Conservation (phyloP, 305 asterid genomes). For the Solanum hybrid region DNA sequence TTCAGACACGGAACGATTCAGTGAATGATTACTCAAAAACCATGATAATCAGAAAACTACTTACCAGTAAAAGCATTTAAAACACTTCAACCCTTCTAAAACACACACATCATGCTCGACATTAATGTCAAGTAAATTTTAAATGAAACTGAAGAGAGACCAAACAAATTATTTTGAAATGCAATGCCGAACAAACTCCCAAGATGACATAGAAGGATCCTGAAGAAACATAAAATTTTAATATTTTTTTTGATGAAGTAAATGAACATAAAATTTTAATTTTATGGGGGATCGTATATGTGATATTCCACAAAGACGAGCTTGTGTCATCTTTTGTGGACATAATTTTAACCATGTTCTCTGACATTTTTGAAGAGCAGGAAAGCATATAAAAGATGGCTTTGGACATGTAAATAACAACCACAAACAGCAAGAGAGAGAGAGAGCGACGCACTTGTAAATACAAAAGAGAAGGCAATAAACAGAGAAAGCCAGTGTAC, state of each 20-base stretch:
- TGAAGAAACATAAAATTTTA: neutral
- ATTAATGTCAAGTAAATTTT: neutral
- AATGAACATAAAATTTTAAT: neutral
- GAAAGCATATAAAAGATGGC: neutral
- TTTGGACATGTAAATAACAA: neutral
- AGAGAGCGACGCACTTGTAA: neutral
- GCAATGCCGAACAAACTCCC: neutral
- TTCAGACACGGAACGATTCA: neutral
- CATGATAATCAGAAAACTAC: neutral
- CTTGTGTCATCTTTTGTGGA: neutral
- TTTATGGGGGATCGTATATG: neutral
- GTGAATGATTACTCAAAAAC: neutral
- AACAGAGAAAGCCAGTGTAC: neutral
- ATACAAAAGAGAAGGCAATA: neutral
- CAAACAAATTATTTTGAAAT: neutral
- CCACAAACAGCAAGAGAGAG: neutral
- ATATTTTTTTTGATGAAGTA: neutral
- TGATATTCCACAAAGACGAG: neutral
- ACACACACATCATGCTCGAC: neutral
- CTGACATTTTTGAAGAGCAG: neutral
- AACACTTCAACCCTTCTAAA: neutral
- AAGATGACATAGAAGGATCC: neutral
- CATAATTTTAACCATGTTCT: neutral
- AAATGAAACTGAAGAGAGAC: neutral
- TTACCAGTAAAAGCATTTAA: neutral